Base-by-base conservation (phyloP, 805 yeast genomes). In the Metschnikowia gelsemii region DNA sequence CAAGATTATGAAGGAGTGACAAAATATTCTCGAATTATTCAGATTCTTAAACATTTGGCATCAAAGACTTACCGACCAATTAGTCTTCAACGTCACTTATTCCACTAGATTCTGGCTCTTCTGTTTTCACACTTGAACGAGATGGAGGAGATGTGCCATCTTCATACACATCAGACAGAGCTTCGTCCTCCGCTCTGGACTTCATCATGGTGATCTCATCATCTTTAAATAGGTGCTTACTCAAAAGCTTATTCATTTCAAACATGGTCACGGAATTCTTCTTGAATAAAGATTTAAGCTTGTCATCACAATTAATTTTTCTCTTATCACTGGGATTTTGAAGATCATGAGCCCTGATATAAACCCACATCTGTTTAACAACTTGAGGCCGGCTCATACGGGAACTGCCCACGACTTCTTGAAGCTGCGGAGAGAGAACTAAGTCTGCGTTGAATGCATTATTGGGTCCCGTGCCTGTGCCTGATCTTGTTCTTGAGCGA, bases 241-340 rank as follows among this genome's bases (percentile, higher is more conserved):
- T 65, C 18, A 84, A 57, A 8, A 76, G 59, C 54, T 79, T 81
- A 54, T 72, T 72, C 80, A 84, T 68, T 41, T 69, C 68, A 54
- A 84, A 83, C 68, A 79, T 75, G 7, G 78, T 71, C 35, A 79
- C 72, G 17, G 54, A 72, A 42, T 74, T 73, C 48, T 66, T 68
- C 20, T 87, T 88, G 61, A 85, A 85, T 1, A 86, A 54, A 2
- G 70, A 72, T 39, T 61, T 63, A 64, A 84, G 59, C 42, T 62
- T 70, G 0, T 72, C 84, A 52, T 83, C 88, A 54, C 87, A 82
- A 3, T 76, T 13, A 5, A 87, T 80, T 42, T 78, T 79, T 39
- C 91, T 68, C 47, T 74, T 72, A 59, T 87, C 86, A 1, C 66
- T 53, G 1, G 89, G 85, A 47, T 84, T 78, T 57, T 86, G 95